Conservation (phyloP, 805 yeast species). For the Metschnikowia peoriensis region DNA sequence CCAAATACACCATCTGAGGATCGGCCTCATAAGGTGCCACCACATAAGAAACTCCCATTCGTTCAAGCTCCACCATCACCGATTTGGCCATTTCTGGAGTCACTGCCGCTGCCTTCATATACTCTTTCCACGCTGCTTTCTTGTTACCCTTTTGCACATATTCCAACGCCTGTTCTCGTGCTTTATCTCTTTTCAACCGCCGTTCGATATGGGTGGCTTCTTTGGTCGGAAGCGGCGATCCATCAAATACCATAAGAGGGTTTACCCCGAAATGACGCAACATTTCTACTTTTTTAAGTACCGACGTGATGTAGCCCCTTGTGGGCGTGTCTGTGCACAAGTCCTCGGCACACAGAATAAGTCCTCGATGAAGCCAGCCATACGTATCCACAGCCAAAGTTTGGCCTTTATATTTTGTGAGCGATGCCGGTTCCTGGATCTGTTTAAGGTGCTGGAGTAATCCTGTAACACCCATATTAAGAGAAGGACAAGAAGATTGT, state of each 20-base stretch:
- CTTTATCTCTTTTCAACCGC: slow-evolving; percentile 52
- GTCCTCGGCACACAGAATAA: slow-evolving; percentile 79
- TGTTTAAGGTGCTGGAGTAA: slow-evolving; percentile 75
- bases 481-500: not conserved
- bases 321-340: slow-evolving; percentile 72
- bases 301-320: slow-evolving; percentile 64
- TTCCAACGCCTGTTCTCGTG: slow-evolving; percentile 53
- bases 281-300: slow-evolving; percentile 65
- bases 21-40: slow-evolving; percentile 99
- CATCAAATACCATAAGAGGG: slow-evolving; percentile 92
- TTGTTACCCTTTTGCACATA: slow-evolving; percentile 52
- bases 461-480: slow-evolving; percentile 77
- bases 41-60: slow-evolving; percentile 58
- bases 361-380: slow-evolving; percentile 93
- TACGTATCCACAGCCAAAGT: slow-evolving; percentile 92
- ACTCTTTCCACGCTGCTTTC: slow-evolving; percentile 63
- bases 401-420: slow-evolving; percentile 65
- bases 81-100: slow-evolving; percentile 90
- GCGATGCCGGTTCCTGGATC: slow-evolving; percentile 58
- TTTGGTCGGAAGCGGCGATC: slow-evolving; percentile 81
- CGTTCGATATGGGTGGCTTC: slow-evolving; percentile 69
- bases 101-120: slow-evolving; percentile 78
- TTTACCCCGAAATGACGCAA: slow-evolving; percentile 63
- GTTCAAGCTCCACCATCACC: slow-evolving; percentile 68
- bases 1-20: slow-evolving; percentile 91